Evolutionary conservation across 2,329 filamentous ascomycete genomes (phyloP), one percentile per base, ranked within the genome.

Genomic region (Knufia fluminis): DNA sequence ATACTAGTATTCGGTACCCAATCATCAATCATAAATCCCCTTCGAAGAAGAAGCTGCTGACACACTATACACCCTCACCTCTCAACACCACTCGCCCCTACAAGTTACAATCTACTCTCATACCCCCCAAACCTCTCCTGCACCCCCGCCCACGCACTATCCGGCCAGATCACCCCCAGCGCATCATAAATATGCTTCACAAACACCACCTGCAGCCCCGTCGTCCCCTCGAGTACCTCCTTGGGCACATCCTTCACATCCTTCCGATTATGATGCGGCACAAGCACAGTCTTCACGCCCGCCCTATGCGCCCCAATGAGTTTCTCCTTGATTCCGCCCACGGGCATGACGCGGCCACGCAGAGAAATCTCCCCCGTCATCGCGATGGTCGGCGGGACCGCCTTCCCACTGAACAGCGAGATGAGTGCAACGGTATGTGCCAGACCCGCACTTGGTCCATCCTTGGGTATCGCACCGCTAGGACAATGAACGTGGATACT

Each of bases 271-370:
- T 86, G 84, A 26, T 83, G 78, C 2, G 92, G 92, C 6, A 98
- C 72, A 52, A 98, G 67, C 6, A 98, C 91, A 26, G 87, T 91
- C 76, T 95, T 94, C 54, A 98, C 91, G 23, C 92, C 92, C 1
- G 92, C 92, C 49, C 91, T 79, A 63, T 94, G 74, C 7, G 92
- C 92, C 19, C 92, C 92, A 63, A 98, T 97, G 47, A 97, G 76
- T 68, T 98, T 98, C 78, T 98, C 91, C 70, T 97, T 96, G 71
- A 98, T 97, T 16, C 92, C 92, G 47, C 92, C 92, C 31, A 98
- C 92, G 22, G 91, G 88, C 68, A 92, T 87, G 50, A 98, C 85
- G 56, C 89, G 82, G 19, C 92, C 92, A 36, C 92, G 80, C 22
- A 98, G 79, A 50, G 85, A 88, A 54, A 84, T 70, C 61, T 85